Evolutionary conservation across 129 eudicot species (phyloP).

Genomic region (Helichrysum umbraculigerum): DNA sequence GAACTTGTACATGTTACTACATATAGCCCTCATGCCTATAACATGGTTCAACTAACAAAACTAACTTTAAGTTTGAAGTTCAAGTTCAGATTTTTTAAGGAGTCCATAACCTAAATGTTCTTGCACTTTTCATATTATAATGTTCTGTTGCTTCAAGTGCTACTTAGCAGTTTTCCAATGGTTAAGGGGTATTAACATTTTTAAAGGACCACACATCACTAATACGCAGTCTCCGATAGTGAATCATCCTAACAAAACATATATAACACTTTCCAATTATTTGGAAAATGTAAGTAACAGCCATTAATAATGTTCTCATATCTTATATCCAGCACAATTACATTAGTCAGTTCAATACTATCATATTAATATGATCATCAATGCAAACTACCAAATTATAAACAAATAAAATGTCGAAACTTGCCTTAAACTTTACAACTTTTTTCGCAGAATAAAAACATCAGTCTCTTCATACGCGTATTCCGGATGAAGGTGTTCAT

Average conservation of each 20-base stretch:
- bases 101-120: neutral
- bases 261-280: too few species aligned
- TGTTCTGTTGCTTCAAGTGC: neutral
- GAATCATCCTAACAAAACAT: too few species aligned
- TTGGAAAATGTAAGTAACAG: neutral
- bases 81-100: neutral
- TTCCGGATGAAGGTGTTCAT: constrained; percentile 78
- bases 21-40: neutral
- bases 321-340: neutral
- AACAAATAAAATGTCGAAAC: neutral
- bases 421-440: constrained; percentile 33
- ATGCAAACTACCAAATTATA: neutral
- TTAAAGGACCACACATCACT: too few species aligned
- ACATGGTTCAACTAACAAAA: neutral
- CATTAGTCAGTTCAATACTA: neutral
- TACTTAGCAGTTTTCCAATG: neutral
- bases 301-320: neutral
- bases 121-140: neutral
- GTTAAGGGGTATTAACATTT: neutral
- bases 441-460: constrained; percentile 72
- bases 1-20: neutral
- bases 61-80: neutral
- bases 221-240: too few species aligned
- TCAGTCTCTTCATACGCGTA: constrained; percentile 85
- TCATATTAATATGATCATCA: neutral